These are phyloP conservation scores for Mucor saturninus DNA, from an alignment of 371 early-diverging fungal genomes.

Conservation along the genomic window DNA sequence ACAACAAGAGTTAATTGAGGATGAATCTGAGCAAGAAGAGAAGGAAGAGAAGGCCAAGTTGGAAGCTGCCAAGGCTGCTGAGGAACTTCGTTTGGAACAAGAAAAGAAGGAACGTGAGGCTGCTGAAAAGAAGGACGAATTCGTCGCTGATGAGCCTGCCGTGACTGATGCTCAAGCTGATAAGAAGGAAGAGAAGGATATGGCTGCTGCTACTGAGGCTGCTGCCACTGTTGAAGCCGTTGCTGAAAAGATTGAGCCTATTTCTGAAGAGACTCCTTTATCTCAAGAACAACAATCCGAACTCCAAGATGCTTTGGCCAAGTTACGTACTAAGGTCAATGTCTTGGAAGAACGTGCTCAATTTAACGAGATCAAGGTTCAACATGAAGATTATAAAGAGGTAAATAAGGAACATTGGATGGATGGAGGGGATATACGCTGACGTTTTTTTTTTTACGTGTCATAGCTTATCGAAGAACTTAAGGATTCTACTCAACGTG, in stretches of 20 bases:
- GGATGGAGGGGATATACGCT: too few species aligned
- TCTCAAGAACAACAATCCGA: slow-evolving; percentile 68
- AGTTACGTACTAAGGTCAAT: slow-evolving; percentile 66
- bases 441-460: background rate
- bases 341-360: slow-evolving; percentile 71
- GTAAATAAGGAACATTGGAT: slow-evolving; percentile 26
- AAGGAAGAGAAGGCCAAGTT: slow-evolving; percentile 57
- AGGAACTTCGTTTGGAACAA: slow-evolving; percentile 29
- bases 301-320: slow-evolving; percentile 66
- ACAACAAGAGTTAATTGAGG: slow-evolving; percentile 94
- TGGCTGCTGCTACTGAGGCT: background rate
- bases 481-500: slow-evolving; percentile 59
- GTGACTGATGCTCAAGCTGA: slow-evolving; percentile 16
- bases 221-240: slow-evolving; percentile 8
- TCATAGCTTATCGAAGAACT: slow-evolving; percentile 60
- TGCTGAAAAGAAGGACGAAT: slow-evolving; percentile 35
- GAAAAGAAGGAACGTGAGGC: slow-evolving; percentile 53
- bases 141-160: slow-evolving; percentile 32
- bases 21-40: slow-evolving; percentile 80
- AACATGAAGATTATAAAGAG: slow-evolving; percentile 72
- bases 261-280: slow-evolving; percentile 31
- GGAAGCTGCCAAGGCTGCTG: slow-evolving; percentile 53
- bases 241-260: slow-evolving; percentile 7
- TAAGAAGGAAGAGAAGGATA: slow-evolving; percentile 15
- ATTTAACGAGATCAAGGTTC: slow-evolving; percentile 66